phyloP scores from a whole-genome alignment of 2,329 filamentous ascomycete species.

The Scortechinia acanthostroma region DNA sequence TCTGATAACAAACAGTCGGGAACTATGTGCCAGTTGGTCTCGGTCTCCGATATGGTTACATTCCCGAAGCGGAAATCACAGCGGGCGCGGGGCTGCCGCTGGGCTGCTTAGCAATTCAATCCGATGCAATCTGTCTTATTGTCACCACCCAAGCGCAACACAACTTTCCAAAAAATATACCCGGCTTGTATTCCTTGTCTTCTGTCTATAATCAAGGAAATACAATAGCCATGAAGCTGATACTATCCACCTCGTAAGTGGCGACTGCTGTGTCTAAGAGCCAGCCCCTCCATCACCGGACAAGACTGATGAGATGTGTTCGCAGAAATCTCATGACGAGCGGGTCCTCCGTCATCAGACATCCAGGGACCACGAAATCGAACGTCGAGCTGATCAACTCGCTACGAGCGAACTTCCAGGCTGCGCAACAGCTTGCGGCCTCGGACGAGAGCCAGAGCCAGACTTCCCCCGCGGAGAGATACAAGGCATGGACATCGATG shows the following conservation, averaged over 20 bases:
- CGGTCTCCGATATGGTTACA: too few relatives aligned
- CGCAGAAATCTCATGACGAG: not conserved
- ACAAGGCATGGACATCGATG: conserved; percentile 61
- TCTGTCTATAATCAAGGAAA: too few relatives aligned
- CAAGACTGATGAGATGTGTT: too few relatives aligned
- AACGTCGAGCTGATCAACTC: conserved; percentile 90
- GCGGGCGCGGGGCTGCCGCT: not conserved
- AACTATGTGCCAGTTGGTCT: too few relatives aligned
- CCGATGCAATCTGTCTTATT: not conserved
- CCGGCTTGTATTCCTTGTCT: not conserved
- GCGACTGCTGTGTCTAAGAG: too few relatives aligned
- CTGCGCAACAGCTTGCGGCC: conserved; percentile 42
- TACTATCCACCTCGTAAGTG: not conserved
- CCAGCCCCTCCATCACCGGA: not conserved
- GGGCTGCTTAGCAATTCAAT: not conserved
- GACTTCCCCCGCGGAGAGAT: conserved; percentile 15
- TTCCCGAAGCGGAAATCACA: too few relatives aligned
- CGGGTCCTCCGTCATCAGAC: conserved; percentile 75
- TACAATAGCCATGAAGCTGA: conserved; percentile 1
- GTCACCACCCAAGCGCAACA: not conserved
- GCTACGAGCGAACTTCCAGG: conserved; percentile 74
- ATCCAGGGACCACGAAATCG: conserved; percentile 71
- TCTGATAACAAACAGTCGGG: too few relatives aligned
- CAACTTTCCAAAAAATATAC: too few relatives aligned
- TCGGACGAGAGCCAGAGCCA: conserved; percentile 13